phyloP scores from a whole-genome alignment of 2,329 filamentous ascomycete species.

The Ilyonectria robusta region DNA sequence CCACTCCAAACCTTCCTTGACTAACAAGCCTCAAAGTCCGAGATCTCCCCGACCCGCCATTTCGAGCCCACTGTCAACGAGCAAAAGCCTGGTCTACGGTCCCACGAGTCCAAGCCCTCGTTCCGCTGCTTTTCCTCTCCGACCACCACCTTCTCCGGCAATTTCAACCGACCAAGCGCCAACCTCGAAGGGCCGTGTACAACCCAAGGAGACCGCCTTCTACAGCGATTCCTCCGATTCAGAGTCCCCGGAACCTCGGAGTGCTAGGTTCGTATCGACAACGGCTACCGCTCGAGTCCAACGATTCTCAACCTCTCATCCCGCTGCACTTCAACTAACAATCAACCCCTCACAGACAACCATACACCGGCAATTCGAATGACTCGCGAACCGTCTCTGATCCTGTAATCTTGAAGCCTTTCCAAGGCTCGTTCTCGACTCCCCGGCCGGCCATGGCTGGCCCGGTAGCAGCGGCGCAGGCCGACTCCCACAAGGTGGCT shows the following conservation, averaged over 20 bases:
- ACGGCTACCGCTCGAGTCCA: constrained; percentile 15
- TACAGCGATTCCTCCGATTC: constrained; percentile 56
- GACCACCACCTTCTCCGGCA: constrained; percentile 47
- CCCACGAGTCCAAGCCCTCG: constrained; percentile 59
- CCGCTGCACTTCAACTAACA: constrained; percentile 28
- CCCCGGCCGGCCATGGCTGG: constrained; percentile 64
- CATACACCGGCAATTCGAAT: constrained; percentile 59
- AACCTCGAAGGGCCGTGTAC: constrained; percentile 27
- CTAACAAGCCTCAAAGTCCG: constrained; percentile 44
- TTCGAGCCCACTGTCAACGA: constrained; percentile 66
- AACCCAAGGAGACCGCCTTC: constrained; percentile 50
- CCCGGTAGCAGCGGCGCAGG: constrained; percentile 57
- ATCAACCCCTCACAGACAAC: constrained; percentile 41
- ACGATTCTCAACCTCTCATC: constrained; percentile 8
- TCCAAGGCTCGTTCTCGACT: constrained; percentile 55
- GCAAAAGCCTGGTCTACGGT: constrained; percentile 59
- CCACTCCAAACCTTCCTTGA: constrained; percentile 28
- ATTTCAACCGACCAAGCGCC: constrained; percentile 36
- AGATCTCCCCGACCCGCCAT: constrained; percentile 65
- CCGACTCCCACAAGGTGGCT: constrained; percentile 56
- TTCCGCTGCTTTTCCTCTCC: constrained; percentile 39
- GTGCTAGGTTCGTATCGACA: constrained; percentile 50
- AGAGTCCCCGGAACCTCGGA: constrained; percentile 51
- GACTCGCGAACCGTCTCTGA: constrained; percentile 63
- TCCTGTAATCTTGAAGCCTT: constrained; percentile 60